Percentiles rank a stretch among this genome's conserved stretches.
Conservation (phyloP, 768 basidiomycete genomes). For the Termitomyces sp. region DNA sequence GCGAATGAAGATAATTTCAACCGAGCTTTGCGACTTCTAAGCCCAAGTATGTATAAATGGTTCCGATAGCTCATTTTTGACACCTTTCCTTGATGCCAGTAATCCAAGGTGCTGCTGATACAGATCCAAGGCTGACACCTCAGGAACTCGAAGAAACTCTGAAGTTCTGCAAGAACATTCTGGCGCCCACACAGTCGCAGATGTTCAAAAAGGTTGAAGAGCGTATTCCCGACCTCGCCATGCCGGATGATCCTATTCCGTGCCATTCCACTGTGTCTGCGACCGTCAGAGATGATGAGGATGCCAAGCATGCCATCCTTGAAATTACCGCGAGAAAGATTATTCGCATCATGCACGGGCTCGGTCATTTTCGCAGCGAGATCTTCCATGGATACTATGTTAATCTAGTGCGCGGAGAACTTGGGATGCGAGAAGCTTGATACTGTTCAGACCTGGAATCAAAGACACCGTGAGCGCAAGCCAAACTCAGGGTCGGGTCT, state of each 20-base stretch:
- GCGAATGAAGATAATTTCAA: constrained; percentile 36
- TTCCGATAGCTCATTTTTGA: not conserved
- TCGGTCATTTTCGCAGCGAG: constrained; percentile 6
- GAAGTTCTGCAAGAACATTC: constrained; percentile 23
- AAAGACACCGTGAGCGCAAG: too few species aligned
- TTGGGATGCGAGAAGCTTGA: constrained; percentile 3
- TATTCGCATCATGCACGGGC: constrained; percentile 3
- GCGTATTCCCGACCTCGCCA: constrained; percentile 4
- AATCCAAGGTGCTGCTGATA: constrained; percentile 50
- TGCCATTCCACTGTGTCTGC: not conserved
- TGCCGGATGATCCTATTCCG: not conserved
- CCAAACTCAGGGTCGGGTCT: too few species aligned
- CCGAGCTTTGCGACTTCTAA: constrained; percentile 31
- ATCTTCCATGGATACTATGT: constrained; percentile 3
- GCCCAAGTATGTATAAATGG: constrained; percentile 13
- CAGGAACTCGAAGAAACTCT: constrained; percentile 45
- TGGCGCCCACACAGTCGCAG: constrained; percentile 23
- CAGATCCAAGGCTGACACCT: constrained; percentile 41
- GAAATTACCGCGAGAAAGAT: constrained; percentile 5
- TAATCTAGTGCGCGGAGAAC: constrained; percentile 6
- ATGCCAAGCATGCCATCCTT: constrained; percentile 1
- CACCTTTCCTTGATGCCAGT: constrained; percentile 19
- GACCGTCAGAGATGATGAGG: constrained; percentile 2
- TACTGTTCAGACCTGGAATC: too few species aligned
- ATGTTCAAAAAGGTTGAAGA: constrained; percentile 19